Conservation (phyloP, 768 basidiomycete genomes). For the Boletus vinaceobasis region DNA sequence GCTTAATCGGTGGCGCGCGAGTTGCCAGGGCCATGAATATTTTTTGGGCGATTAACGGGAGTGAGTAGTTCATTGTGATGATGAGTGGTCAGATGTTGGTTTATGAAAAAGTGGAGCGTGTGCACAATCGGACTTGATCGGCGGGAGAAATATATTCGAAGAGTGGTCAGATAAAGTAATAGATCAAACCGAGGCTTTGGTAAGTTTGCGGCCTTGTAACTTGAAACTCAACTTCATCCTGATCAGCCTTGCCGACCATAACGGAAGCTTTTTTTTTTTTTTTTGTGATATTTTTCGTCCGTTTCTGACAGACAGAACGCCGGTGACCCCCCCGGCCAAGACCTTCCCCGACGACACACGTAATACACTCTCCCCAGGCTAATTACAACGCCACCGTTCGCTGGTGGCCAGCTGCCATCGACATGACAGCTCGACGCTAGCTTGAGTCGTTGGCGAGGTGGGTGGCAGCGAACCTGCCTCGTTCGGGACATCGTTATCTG, state of each 20-base stretch:
- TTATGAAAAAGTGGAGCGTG: constrained; percentile 9
- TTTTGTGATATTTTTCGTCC: constrained; percentile 23
- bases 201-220: constrained; percentile 30
- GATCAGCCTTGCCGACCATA: constrained; percentile 30
- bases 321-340: constrained; percentile 2
- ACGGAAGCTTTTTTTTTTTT: constrained; percentile 22
- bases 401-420: neutral
- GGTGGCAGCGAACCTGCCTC: constrained; percentile 4
- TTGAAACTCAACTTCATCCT: constrained; percentile 33
- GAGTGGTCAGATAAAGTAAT: constrained; percentile 28
- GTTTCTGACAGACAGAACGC: constrained; percentile 22
- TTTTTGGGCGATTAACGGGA: constrained; percentile 6
- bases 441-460: neutral
- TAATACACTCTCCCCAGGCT: constrained; percentile 18
- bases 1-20: neutral
- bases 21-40: neutral
- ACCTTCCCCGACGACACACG: constrained; percentile 12
- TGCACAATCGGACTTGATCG: constrained; percentile 34
- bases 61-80: constrained; percentile 17
- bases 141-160: constrained; percentile 30
- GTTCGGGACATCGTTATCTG: constrained; percentile 16
- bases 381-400: constrained; percentile 1
- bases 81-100: neutral
- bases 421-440: neutral
- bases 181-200: constrained; percentile 26